Conservation (phyloP, 208 protist genomes). For the Kentomonas sorsogonicus region DNA sequence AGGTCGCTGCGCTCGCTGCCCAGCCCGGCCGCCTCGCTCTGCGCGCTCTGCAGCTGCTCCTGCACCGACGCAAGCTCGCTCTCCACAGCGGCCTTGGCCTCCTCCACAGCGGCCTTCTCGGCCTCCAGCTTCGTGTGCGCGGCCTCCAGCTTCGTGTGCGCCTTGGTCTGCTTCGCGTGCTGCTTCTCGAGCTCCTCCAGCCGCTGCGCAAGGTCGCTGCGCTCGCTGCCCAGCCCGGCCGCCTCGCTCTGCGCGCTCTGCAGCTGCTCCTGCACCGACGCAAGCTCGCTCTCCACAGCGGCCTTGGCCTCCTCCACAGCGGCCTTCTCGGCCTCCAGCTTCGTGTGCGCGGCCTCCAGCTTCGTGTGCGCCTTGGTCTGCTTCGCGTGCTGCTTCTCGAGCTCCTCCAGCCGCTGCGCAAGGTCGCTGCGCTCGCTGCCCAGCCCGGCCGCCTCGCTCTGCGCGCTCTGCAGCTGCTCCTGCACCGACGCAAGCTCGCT, state of each 20-base stretch:
- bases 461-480: neutral
- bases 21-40: no score
- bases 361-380: conserved; percentile 10
- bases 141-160: no score
- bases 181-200: conserved; percentile 15
- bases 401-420: conserved; percentile 15
- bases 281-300: neutral
- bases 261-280: neutral
- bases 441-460: conserved; percentile 8
- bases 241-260: conserved; percentile 11
- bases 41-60: no score
- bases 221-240: conserved; percentile 6
- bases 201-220: conserved; percentile 13
- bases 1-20: no score
- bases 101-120: no score
- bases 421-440: conserved; percentile 12
- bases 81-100: no score
- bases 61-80: no score
- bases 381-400: conserved; percentile 6
- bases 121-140: no score
- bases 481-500: neutral
- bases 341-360: conserved; percentile 16
- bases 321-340: conserved; percentile 3
- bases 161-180: no score
- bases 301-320: conserved; percentile 15